Percentiles rank a stretch among this genome's conserved stretches.
These are phyloP conservation scores for Rhodotorula taiwanensis DNA, from an alignment of 768 basidiomycete genomes.

Conservation along the genomic window DNA sequence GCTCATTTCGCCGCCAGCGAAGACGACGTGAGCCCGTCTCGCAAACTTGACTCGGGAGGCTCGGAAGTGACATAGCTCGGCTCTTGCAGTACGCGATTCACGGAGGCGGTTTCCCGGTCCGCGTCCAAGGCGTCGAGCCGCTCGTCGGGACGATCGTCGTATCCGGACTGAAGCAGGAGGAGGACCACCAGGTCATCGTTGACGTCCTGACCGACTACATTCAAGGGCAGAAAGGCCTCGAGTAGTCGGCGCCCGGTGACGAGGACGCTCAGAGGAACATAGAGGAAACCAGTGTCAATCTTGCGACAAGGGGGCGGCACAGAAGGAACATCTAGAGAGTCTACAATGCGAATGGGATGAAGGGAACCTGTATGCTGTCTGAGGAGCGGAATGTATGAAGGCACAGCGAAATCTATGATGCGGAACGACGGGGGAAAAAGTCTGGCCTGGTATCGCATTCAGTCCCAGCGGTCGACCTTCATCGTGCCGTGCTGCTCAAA, in stretches of 20 bases:
- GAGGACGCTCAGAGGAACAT: too few species aligned
- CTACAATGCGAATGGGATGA: too few species aligned
- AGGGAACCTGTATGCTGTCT: too few species aligned
- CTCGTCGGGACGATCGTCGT: slow-evolving; percentile 23
- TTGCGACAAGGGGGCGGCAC: too few species aligned
- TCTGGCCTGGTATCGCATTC: neutral
- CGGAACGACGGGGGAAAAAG: neutral
- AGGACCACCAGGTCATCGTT: slow-evolving; percentile 28
- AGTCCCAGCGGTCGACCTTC: slow-evolving; percentile 41
- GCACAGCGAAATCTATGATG: neutral
- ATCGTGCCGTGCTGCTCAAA: slow-evolving; percentile 41
- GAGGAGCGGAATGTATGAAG: too few species aligned
- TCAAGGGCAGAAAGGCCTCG: neutral
- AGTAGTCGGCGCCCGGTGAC: too few species aligned
- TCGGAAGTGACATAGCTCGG: neutral
- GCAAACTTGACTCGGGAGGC: too few species aligned
- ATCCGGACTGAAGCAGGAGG: slow-evolving; percentile 25
- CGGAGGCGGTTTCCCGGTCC: slow-evolving; percentile 28
- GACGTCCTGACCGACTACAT: slow-evolving; percentile 21
- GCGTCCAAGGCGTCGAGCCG: slow-evolving; percentile 27
- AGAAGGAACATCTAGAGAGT: too few species aligned
- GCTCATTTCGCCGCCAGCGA: neutral
- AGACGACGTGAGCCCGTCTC: neutral
- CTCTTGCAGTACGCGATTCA: slow-evolving; percentile 15
- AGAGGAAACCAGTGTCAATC: too few species aligned